Conservation (phyloP, 1,139 yeast species). For the Pichia terricola region DNA sequence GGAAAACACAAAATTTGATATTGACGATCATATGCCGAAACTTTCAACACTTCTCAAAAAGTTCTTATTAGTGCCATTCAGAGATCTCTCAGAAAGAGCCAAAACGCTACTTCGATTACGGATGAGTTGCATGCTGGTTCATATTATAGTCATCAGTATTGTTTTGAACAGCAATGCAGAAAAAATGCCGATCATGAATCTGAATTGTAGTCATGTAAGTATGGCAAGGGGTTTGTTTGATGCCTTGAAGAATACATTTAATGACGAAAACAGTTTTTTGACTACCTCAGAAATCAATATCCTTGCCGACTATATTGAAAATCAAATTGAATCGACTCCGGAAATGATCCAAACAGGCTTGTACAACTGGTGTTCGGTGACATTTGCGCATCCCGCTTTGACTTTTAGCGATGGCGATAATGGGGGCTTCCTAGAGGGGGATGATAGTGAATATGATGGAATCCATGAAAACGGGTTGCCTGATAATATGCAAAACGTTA, state of each 20-base stretch:
- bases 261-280: conserved; percentile 20
- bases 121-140: too few species aligned
- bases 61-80: too few species aligned
- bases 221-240: conserved; percentile 44
- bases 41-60: too few species aligned
- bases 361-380: conserved; percentile 40
- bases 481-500: not conserved
- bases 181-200: conserved; percentile 29
- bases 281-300: conserved; percentile 44
- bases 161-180: conserved; percentile 5
- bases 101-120: too few species aligned
- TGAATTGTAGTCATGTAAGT: conserved; percentile 42
- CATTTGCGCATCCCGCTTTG: conserved; percentile 19
- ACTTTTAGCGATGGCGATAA: conserved; percentile 2
- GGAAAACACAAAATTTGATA: too few species aligned
- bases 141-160: too few species aligned
- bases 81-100: too few species aligned
- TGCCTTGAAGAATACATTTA: conserved; percentile 33
- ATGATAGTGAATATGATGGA: not conserved
- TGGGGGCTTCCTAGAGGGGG: not conserved
- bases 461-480: too few species aligned
- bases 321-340: conserved; percentile 42
- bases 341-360: conserved; percentile 37
- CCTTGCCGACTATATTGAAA: conserved; percentile 37
- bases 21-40: too few species aligned